These are phyloP conservation scores for Cupressus sempervirens DNA, from an alignment of 75 land plant genomes.

Conservation along the genomic window DNA sequence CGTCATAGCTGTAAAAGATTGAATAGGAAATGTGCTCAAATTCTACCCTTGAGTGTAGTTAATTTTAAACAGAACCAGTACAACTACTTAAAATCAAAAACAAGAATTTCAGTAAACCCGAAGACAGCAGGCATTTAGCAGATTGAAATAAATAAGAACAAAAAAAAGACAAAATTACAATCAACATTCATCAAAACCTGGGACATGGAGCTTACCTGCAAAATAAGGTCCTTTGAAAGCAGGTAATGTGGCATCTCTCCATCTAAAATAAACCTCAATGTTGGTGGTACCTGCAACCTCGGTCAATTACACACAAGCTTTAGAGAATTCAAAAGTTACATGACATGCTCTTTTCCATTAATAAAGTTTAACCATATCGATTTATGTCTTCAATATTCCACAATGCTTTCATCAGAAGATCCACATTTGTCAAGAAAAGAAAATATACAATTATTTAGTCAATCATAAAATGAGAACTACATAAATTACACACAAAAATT, in stretches of 20 bases:
- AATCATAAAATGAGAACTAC: too few species aligned
- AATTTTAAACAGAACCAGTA: background rate
- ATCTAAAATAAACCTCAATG: constrained; percentile 89
- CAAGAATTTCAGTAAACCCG: background rate
- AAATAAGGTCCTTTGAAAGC: constrained; percentile 92
- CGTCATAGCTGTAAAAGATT: background rate
- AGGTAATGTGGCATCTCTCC: constrained; percentile 95
- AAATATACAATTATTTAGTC: too few species aligned
- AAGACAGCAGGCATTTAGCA: background rate
- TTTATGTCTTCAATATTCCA: too few species aligned
- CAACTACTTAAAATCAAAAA: background rate
- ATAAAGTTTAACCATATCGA: too few species aligned
- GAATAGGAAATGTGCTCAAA: background rate
- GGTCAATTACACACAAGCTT: background rate
- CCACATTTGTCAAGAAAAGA: too few species aligned
- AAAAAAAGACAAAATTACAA: background rate
- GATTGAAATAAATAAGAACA: background rate
- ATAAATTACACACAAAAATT: too few species aligned
- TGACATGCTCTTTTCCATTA: too few species aligned
- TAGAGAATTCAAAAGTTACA: background rate
- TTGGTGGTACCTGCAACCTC: constrained; percentile 75
- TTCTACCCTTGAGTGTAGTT: background rate
- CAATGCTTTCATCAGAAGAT: too few species aligned
- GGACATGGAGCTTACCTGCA: constrained; percentile 53
- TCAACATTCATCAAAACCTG: background rate